Base-by-base conservation (phyloP, 2,329 filamentous ascomycete species). In the Myriosclerotinia scirpicola region DNA sequence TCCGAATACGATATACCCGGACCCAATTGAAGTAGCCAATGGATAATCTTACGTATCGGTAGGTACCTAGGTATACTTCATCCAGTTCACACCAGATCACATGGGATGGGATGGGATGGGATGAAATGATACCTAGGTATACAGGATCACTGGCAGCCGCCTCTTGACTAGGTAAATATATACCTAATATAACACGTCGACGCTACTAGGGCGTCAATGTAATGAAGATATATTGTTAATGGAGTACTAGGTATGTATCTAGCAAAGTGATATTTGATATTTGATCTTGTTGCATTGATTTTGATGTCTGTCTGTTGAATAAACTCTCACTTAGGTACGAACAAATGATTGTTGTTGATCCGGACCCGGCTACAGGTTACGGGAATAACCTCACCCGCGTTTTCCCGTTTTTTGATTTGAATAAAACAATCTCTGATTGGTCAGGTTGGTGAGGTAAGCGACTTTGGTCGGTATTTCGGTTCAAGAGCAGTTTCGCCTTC, bases 331-430 rank as follows among this genome's bases (percentile, higher is more conserved):
- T n/a, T n/a, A n/a, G n/a, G n/a, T n/a, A n/a, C n/a, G n/a, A n/a
- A n/a, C n/a, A n/a, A n/a, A n/a, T n/a, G n/a, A n/a, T n/a, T n/a
- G n/a, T 26, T 26, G 26, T 26, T 26, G 26, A 26, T 26, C 26
- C 26, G 63, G 42, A 58, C 38, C 22, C 36, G 40, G 55, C 46
- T 58, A 38, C 42, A 48, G 5, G 7, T 65, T 38, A 30, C 55
- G 64, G 55, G 46, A 66, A 66, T 66, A 61, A 61, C 48, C 48
- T 64, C 62, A 56, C 38, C 63, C 63, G 63, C 58, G 54, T 66
- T 66, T 66, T 59, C n/a, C 63, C 53, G 63, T 36, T 46, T 42
- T 40, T 26, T 65, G 63, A 65, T 65, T 65, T 65, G 42, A 59
- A 65, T 59, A 59, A 40, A 52, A 60, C 38, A 22, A 53, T n/a